phyloP scores from a whole-genome alignment of 1,139 yeast genomes.

The Geotrichum klebahnii region DNA sequence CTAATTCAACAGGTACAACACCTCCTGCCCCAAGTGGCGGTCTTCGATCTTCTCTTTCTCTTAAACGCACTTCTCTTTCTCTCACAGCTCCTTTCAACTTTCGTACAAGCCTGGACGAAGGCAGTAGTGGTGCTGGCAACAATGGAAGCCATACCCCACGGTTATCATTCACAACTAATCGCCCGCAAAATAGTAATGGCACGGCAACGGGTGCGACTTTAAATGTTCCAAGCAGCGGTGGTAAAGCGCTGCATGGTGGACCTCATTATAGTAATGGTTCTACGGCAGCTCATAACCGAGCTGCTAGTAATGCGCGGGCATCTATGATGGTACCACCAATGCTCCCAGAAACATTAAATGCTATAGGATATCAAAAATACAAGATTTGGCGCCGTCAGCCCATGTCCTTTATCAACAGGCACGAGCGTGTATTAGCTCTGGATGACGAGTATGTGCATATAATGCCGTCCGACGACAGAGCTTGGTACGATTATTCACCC shows the following conservation, averaged over 20 bases:
- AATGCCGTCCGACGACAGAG: slow-evolving; percentile 72
- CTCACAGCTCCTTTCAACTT: slow-evolving; percentile 15
- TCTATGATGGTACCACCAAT: slow-evolving; percentile 20
- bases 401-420: slow-evolving; percentile 73
- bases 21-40: slow-evolving; percentile 5
- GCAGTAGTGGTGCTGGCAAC: neutral
- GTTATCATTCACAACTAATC: neutral
- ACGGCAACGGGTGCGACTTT: neutral
- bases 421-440: slow-evolving; percentile 77
- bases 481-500: slow-evolving; percentile 58
- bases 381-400: slow-evolving; percentile 86
- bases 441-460: slow-evolving; percentile 93
- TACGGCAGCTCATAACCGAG: slow-evolving; percentile 12
- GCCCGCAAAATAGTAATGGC: neutral
- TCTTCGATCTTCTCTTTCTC: slow-evolving; percentile 14
- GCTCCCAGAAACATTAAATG: slow-evolving; percentile 19
- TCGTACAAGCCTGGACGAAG: slow-evolving; percentile 9
- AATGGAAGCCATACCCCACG: neutral
- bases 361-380: slow-evolving; percentile 48
- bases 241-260: neutral
- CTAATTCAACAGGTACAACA: neutral
- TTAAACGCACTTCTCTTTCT: slow-evolving; percentile 13
- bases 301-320: slow-evolving; percentile 18
- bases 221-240: neutral
- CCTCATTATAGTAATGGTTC: neutral